Conservation (phyloP, 805 yeast genomes). For the Metahyphopichia silvanorum region DNA sequence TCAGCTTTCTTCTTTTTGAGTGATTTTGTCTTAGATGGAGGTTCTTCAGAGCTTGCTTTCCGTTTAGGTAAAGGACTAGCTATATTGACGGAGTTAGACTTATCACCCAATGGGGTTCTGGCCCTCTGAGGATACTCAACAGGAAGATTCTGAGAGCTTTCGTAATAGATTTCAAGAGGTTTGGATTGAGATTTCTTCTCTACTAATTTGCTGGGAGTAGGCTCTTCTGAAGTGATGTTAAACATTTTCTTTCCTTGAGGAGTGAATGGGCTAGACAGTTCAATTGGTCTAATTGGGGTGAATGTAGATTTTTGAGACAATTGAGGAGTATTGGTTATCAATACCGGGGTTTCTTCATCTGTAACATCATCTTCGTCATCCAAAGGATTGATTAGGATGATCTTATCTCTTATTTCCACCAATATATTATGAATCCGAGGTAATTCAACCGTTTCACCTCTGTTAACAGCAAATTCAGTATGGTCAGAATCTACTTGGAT, state of each 20-base stretch:
- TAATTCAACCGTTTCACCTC: constrained; percentile 60
- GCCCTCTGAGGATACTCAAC: no score
- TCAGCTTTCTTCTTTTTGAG: constrained; percentile 13
- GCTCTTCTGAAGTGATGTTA: constrained; percentile 15
- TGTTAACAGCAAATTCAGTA: constrained; percentile 55
- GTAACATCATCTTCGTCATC: constrained; percentile 42
- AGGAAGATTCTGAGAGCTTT: no score
- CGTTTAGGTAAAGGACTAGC: constrained; percentile 17
- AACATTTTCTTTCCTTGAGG: constrained; percentile 9
- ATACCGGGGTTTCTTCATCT: constrained; percentile 40
- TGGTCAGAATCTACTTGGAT: constrained; percentile 38
- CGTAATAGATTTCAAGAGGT: constrained; percentile 1
- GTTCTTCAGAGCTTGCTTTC: constrained; percentile 34
- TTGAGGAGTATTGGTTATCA: constrained; percentile 2
- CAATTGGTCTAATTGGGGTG: neutral
- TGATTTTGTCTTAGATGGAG: constrained; percentile 6
- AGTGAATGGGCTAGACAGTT: constrained; percentile 8
- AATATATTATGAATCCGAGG: constrained; percentile 62
- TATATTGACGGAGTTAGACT: constrained; percentile 17
- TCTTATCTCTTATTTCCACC: constrained; percentile 69
- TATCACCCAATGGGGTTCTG: constrained; percentile 23
- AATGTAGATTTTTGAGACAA: neutral
- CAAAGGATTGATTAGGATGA: constrained; percentile 48
- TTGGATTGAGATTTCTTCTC: neutral
- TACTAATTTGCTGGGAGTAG: constrained; percentile 11